phyloP scores from a whole-genome alignment of 345 rosid species.

The Brassica carinata region DNA sequence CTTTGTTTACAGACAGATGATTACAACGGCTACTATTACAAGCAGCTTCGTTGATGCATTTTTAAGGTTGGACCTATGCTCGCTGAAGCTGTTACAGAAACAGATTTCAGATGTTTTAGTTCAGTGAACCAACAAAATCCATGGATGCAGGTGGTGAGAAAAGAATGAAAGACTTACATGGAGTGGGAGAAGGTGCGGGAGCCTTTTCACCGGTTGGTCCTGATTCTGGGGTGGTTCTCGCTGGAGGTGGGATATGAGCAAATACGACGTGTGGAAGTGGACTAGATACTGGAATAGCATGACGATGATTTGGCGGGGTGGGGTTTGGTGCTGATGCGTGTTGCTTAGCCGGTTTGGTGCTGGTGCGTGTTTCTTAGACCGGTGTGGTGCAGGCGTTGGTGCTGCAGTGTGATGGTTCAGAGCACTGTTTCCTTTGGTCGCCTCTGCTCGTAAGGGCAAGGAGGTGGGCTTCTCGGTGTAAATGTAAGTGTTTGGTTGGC shows the following conservation, averaged over 20 bases:
- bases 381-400: conserved; percentile 45
- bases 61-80: conserved; percentile 32
- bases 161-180: conserved; percentile 58
- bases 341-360: neutral
- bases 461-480: conserved; percentile 53
- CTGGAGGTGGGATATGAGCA: conserved; percentile 61
- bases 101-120: conserved; percentile 20
- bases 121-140: neutral
- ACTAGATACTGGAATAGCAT: conserved; percentile 52
- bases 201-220: conserved; percentile 34
- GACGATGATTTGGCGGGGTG: conserved; percentile 36
- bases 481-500: conserved; percentile 46
- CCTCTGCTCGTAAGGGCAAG: conserved; percentile 54
- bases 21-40: conserved; percentile 31
- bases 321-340: conserved; percentile 40
- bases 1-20: conserved; percentile 32
- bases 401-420: conserved; percentile 41
- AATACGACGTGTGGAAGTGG: conserved; percentile 68
- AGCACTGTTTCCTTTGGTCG: conserved; percentile 42
- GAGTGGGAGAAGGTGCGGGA: conserved; percentile 53
- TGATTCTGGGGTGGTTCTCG: conserved; percentile 46
- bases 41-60: conserved; percentile 28
- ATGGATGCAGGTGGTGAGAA: neutral
- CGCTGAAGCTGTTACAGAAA: conserved; percentile 28
- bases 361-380: conserved; percentile 1